Base-by-base conservation (phyloP, 1,139 yeast genomes). In the Waltiozyma sp. region DNA sequence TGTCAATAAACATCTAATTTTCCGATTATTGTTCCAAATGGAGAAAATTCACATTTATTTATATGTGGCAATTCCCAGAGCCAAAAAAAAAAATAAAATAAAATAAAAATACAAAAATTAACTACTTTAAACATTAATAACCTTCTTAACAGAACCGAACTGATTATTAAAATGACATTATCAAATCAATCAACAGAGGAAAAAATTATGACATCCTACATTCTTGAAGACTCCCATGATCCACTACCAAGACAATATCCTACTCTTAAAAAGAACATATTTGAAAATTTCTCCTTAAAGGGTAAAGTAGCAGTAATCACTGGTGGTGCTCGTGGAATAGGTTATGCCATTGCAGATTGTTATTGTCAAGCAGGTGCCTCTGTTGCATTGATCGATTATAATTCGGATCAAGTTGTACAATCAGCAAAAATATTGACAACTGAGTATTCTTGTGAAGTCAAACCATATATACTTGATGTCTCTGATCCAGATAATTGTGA, bases 341-440 rank as follows among this genome's bases (percentile, higher is more conserved):
- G 95, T 15, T 72, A 63, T 53, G 85, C 83, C 6, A 85, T 83
- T 15, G 94, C 93, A 41, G 81, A 78, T 59, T 89, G 85, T 0
- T 83, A 68, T 56, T 86, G 89, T 43, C 88, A 83, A 64, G 89
- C 89, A 8, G 95, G 94, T 40, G 94, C 93, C 5, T 83, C 81
- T 49, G 80, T 85, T 38, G 88, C 86, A 49, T 69, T 85, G 55
- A 81, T 91, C 91, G 80, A 77, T 69, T 72, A 35, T 19, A 18
- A 18, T 6, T n/a, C 73, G 60, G 73, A 74, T 51, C 74, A 80
- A 35, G 70, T 81, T 11, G 75, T 73, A 43, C 66, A 68, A 38
- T 70, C 75, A 58, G 85, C 83, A 19, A 69, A 68, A 50, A 65
- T 68, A 50, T 65, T 83, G 33, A 63, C 74, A 34, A 62, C 72